Conservation (phyloP, 805 yeast genomes). For the Dipodascus albidus region DNA sequence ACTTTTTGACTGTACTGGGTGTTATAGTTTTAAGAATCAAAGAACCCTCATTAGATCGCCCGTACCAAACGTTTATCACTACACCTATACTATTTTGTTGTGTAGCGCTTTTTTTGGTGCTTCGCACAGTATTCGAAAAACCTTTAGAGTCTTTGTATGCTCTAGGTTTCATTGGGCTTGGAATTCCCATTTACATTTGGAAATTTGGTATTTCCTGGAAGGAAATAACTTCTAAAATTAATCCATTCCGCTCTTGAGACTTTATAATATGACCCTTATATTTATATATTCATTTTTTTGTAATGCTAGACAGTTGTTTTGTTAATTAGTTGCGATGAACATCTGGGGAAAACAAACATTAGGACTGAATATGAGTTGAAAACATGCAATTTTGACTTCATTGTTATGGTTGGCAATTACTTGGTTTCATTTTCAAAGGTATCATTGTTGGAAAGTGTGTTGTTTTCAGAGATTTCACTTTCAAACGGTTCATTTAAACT, state of each 20-base stretch:
- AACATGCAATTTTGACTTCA: too few relatives aligned
- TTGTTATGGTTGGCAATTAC: too few relatives aligned
- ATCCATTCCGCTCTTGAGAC: background rate
- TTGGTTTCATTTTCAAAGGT: too few relatives aligned
- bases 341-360: too few relatives aligned
- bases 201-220: conserved; percentile 6
- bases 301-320: background rate
- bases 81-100: conserved; percentile 29
- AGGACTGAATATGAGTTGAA: too few relatives aligned
- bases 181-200: conserved; percentile 23
- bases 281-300: background rate
- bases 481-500: too few relatives aligned
- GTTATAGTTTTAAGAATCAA: conserved; percentile 24
- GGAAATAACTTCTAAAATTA: background rate
- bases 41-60: conserved; percentile 27
- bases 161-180: conserved; percentile 19
- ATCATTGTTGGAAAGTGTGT: too few relatives aligned
- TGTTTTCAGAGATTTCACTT: too few relatives aligned
- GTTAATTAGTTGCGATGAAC: background rate
- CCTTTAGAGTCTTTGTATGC: conserved; percentile 24
- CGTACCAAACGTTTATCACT: conserved; percentile 26
- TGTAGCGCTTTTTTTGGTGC: conserved; percentile 27
- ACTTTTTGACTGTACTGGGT: conserved; percentile 27
- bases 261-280: background rate
- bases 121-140: conserved; percentile 23